Conservation (phyloP, 2,329 filamentous ascomycete species). For the Lachnellula subtilissima region DNA sequence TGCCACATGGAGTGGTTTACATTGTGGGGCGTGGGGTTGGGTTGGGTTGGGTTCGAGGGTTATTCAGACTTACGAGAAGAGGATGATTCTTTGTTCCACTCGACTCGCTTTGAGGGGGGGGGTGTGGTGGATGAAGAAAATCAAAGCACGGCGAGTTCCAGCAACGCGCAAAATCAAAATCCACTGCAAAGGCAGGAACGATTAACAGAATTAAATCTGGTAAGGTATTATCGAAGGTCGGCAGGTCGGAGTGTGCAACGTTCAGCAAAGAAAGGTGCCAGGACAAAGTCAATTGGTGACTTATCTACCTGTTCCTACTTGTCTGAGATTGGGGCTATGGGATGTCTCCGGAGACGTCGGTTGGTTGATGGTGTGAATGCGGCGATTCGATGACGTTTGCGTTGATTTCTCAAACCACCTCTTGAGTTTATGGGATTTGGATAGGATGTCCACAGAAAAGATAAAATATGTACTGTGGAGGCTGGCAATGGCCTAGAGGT, state of each 20-base stretch:
- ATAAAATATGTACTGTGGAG: conserved; percentile 9
- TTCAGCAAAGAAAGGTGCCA: conserved; percentile 20
- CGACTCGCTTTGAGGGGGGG: background rate
- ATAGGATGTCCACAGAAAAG: background rate
- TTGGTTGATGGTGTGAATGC: too few relatives aligned
- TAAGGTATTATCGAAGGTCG: background rate
- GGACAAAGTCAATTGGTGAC: conserved; percentile 24
- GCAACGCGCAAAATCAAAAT: conserved; percentile 18
- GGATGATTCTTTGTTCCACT: conserved; percentile 2
- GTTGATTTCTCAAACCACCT: background rate
- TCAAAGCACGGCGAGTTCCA: conserved; percentile 29
- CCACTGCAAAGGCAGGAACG: conserved; percentile 13
- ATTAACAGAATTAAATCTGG: background rate
- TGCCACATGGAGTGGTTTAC: conserved; percentile 1
- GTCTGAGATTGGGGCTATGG: conserved; percentile 4
- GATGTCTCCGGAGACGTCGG: background rate
- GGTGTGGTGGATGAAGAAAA: conserved; percentile 9
- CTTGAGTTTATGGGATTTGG: background rate
- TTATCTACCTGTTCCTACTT: conserved; percentile 28
- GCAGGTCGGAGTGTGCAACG: background rate
- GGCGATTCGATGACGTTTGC: background rate
- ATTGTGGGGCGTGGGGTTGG: conserved; percentile 2
- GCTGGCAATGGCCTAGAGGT: conserved; percentile 29
- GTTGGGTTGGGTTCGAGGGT: conserved; percentile 2
- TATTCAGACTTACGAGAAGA: conserved; percentile 22